Conservation (phyloP, 257 asterid genomes). For the Mitragyna speciosa region DNA sequence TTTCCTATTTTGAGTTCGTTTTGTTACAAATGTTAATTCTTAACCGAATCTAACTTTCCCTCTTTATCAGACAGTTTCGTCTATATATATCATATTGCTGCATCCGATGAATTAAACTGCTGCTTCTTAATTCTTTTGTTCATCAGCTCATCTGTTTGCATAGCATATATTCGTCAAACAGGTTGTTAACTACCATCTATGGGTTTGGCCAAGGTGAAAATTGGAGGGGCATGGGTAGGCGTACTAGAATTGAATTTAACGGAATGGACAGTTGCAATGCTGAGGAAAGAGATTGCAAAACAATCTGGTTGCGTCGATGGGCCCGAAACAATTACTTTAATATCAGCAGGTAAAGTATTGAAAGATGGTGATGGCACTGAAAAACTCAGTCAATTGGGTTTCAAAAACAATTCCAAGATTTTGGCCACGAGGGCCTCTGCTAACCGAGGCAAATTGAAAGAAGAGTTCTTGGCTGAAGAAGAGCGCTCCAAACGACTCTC, state of each 20-base stretch:
- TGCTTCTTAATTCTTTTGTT: too few species aligned
- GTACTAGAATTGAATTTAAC: conserved; percentile 68
- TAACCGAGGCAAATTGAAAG: conserved; percentile 63
- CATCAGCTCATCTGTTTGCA: too few species aligned
- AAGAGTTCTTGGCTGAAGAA: conserved; percentile 82
- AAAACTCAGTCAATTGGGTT: conserved; percentile 68
- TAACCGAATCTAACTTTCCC: too few species aligned
- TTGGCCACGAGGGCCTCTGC: conserved; percentile 63
- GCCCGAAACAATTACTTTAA: conserved; percentile 56
- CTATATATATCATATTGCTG: too few species aligned
- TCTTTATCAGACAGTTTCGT: too few species aligned
- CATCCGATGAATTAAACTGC: too few species aligned
- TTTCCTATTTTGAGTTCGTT: too few species aligned
- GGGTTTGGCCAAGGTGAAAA: conserved; percentile 58
- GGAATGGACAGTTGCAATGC: conserved; percentile 72
- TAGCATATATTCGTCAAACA: too few species aligned
- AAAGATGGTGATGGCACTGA: conserved; percentile 66
- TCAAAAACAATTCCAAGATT: conserved; percentile 68
- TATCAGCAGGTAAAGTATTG: conserved; percentile 64
- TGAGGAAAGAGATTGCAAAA: conserved; percentile 65
- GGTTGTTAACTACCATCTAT: too few species aligned
- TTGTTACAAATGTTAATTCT: too few species aligned
- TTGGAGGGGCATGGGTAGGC: conserved; percentile 93
- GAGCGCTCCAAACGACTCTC: conserved; percentile 69
- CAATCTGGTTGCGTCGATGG: conserved; percentile 58